A percentile compares a stretch with the other conserved stretches of the same genome.
phyloP scores from a whole-genome alignment of 805 yeast genomes.

The Myxozyma geophila region DNA sequence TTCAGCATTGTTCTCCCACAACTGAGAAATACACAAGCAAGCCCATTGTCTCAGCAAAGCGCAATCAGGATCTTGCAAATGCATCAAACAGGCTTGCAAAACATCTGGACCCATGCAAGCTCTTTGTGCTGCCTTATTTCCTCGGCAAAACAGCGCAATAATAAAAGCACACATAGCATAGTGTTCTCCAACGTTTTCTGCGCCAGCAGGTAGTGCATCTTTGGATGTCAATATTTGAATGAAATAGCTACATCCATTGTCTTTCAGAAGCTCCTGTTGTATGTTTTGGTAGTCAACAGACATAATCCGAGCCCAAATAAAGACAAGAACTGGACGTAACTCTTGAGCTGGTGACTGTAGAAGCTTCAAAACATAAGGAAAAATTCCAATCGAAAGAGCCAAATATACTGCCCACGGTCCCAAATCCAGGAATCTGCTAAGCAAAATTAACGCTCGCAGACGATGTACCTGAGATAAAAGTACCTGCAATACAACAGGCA shows the following conservation, averaged over 20 bases:
- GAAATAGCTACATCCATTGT: constrained; percentile 87
- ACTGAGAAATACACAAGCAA: constrained; percentile 71
- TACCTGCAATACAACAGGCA: constrained; percentile 92
- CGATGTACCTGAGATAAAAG: constrained; percentile 92
- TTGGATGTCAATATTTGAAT: constrained; percentile 67
- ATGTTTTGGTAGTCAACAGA: constrained; percentile 89
- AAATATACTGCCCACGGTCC: constrained; percentile 98
- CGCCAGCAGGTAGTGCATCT: constrained; percentile 43
- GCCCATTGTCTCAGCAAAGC: constrained; percentile 95
- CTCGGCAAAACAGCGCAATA: constrained; percentile 79
- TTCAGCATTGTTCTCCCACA: constrained; percentile 73
- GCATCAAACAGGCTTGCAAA: constrained; percentile 65
- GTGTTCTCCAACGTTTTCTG: constrained; percentile 68
- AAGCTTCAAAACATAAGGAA: constrained; percentile 88
- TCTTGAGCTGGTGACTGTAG: constrained; percentile 95
- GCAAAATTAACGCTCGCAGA: constrained; percentile 78
- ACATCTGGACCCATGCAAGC: constrained; percentile 77
- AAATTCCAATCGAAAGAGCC: constrained; percentile 91
- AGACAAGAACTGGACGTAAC: constrained; percentile 88
- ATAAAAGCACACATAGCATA: constrained; percentile 96
- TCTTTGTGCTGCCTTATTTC: constrained; percentile 77
- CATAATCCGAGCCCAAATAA: constrained; percentile 98
- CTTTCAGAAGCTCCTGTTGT: constrained; percentile 90
- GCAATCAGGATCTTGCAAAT: constrained; percentile 72
- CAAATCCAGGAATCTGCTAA: constrained; percentile 84